These are phyloP conservation scores for Erodium moschatum DNA, from an alignment of 441 rosid genomes.

Conservation along the genomic window DNA sequence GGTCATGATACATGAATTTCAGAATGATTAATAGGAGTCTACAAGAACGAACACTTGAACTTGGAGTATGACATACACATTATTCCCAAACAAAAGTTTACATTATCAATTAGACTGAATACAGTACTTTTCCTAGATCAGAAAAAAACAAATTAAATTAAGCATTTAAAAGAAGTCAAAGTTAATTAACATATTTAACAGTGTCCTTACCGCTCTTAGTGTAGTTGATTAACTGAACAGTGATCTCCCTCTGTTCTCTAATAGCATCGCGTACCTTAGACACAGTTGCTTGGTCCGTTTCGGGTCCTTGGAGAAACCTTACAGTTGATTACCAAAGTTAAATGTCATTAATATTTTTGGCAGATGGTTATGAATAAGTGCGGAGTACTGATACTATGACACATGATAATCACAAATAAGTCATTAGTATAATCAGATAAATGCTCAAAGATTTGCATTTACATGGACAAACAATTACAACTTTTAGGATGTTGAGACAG, in stretches of 20 bases:
- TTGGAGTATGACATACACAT: not conserved
- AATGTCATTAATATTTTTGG: not conserved
- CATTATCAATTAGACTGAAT: not conserved
- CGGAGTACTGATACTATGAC: not conserved
- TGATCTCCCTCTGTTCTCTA: constrained; percentile 79
- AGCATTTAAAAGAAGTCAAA: not conserved
- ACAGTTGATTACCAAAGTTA: constrained; percentile 11
- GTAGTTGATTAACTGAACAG: constrained; percentile 91
- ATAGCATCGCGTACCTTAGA: constrained; percentile 80
- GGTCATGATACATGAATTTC: not conserved
- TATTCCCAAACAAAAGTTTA: not conserved
- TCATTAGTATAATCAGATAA: not conserved
- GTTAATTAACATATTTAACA: not conserved
- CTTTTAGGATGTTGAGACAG: constrained; percentile 6
- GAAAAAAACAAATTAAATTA: not conserved
- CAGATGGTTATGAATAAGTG: not conserved
- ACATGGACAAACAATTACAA: not conserved
- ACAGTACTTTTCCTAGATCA: not conserved
- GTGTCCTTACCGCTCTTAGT: constrained; percentile 67
- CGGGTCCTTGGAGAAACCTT: constrained; percentile 97
- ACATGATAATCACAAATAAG: not conserved
- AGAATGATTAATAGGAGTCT: constrained; percentile 5
- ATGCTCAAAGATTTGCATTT: not conserved
- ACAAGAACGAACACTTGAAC: not conserved
- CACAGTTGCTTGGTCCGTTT: constrained; percentile 89